Evolutionary conservation across 768 basidiomycete species (phyloP), one percentile per base, ranked within the genome.

Genomic region (Naganishia onofrii): DNA sequence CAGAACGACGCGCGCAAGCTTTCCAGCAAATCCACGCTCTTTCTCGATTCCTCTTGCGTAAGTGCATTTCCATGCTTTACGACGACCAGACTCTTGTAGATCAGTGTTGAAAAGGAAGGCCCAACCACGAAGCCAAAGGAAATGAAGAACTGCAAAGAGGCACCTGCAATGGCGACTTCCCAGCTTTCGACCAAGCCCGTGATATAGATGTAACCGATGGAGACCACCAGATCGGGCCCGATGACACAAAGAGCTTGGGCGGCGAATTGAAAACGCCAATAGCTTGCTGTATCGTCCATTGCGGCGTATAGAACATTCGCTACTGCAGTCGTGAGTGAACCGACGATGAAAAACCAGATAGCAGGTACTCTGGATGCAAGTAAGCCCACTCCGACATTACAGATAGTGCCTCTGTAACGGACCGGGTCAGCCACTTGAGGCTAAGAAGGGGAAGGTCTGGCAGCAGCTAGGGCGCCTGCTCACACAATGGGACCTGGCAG

Each of bases 111-210:
- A 19, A 79, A 21, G 13, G 78, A 75, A 21, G 78, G 70, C 19
- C 77, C 78, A 65, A 76, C 76, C 8, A 76, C 71, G 31, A 76
- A 76, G 46, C 75, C 78, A 0, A 79, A 70, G 57, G 76, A 75
- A 12, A 79, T 66, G 1, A 77, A 70, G 7, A 76, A 78, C 55
- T 79, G 78, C 66, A 78, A 77, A 0, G 78, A 68, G 12, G 76
- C 75, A 38, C 75, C 75, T 9, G 63, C 75, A 5, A 76, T 71
- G 13, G 73, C 72, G 51, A 73, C 74, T 46, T 76, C 75, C 51
- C 65, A 60, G 51, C 71, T 71, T 12, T 57, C 56, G 55, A 76
- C 73, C 5, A 76, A 52, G 51, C 73, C 74, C 21, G 73, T 72
- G 19, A 78, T 73, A 58, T 72, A 54, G 46, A 74, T 69, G 1